Conservation (phyloP, 2,329 filamentous ascomycete genomes). For the Colletotrichum endophyticum region DNA sequence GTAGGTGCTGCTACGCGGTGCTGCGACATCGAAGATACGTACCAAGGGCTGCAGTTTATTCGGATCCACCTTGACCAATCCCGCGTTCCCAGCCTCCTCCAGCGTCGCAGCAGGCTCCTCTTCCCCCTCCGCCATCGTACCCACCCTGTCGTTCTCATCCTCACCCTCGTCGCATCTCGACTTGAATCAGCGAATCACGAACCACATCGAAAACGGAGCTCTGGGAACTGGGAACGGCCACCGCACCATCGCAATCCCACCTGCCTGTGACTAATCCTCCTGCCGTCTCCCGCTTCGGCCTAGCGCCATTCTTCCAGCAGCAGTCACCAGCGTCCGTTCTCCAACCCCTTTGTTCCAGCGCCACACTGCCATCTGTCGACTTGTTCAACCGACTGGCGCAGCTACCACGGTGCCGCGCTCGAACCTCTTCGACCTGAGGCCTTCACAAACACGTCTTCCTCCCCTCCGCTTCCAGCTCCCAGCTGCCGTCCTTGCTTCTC, state of each 20-base stretch:
- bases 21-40: not conserved
- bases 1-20: not conserved
- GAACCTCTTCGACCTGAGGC: not conserved
- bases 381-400: not conserved
- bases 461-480: not conserved
- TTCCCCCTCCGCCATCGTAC: not conserved
- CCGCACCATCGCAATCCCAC: not conserved
- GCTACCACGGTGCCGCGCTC: not conserved
- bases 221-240: conserved; percentile 10
- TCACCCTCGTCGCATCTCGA: conserved; percentile 6
- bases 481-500: not conserved
- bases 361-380: not conserved
- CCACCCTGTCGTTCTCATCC: not conserved
- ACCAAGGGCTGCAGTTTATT: not conserved
- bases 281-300: not conserved
- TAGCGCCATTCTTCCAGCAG: not conserved
- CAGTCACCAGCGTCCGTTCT: not conserved
- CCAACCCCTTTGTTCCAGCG: conserved; percentile 4
- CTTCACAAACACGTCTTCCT: not conserved
- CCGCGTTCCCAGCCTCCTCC: not conserved
- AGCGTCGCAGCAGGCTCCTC: conserved; percentile 16
- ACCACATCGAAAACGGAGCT: conserved; percentile 7
- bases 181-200: conserved; percentile 11
- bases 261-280: not conserved
- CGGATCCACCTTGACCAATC: conserved; percentile 7